Conservation (phyloP, 2,329 filamentous ascomycete genomes). For the Penicillium sp. region DNA sequence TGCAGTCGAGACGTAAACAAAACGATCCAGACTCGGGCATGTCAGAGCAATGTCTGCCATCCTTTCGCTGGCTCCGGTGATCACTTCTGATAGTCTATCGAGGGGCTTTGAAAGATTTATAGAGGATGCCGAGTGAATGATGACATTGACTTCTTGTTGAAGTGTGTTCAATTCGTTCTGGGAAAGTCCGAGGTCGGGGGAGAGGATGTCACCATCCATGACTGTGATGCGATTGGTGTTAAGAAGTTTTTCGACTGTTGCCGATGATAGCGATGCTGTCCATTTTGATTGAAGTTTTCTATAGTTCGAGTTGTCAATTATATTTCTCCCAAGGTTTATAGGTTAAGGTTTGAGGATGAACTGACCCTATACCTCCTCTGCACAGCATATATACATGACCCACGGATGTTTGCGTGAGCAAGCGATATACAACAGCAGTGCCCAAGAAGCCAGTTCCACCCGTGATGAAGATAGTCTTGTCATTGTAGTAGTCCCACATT, state of each 20-base stretch:
- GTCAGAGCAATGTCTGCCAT: neutral
- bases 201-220: neutral
- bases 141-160: neutral
- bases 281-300: neutral
- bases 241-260: neutral
- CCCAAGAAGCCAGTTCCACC: neutral
- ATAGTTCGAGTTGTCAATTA: neutral
- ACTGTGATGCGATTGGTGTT: neutral
- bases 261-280: neutral
- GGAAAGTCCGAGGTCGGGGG: neutral
- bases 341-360: neutral
- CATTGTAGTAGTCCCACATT: neutral
- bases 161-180: neutral
- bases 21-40: neutral
- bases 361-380: neutral
- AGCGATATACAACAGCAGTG: neutral
- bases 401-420: neutral
- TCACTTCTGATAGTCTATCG: neutral
- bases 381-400: neutral
- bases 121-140: neutral
- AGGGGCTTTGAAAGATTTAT: neutral
- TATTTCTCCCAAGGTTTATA: neutral
- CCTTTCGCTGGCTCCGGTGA: neutral
- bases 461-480: neutral
- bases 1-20: neutral